phyloP scores from a whole-genome alignment of 306 rosid species.

The Ormosia semicastrata region DNA sequence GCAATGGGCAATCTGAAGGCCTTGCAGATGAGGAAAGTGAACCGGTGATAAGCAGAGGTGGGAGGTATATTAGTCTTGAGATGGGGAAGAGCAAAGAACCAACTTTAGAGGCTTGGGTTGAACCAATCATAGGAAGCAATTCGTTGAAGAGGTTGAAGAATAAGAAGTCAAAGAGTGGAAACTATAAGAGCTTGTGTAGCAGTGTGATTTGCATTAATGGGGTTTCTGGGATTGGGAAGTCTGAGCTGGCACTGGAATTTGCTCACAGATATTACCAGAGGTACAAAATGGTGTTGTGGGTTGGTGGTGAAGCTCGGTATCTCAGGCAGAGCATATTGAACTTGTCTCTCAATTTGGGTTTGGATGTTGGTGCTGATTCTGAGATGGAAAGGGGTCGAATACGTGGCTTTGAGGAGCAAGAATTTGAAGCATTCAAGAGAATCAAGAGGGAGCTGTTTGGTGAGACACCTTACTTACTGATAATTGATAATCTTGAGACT shows the following conservation, averaged over 20 bases:
- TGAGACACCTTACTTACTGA: conserved; percentile 74
- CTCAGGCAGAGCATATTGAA: conserved; percentile 77
- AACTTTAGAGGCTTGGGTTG: conserved; percentile 65
- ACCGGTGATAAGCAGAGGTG: conserved; percentile 38
- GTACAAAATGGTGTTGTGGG: conserved; percentile 89
- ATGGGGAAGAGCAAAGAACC: conserved; percentile 67
- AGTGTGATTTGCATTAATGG: conserved; percentile 79
- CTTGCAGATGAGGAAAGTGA: conserved; percentile 84
- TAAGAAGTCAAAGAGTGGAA: conserved; percentile 69
- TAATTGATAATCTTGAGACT: conserved; percentile 84
- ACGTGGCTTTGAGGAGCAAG: conserved; percentile 91
- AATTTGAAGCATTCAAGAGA: conserved; percentile 79
- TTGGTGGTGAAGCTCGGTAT: conserved; percentile 80
- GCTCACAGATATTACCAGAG: conserved; percentile 69
- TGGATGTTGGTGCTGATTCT: conserved; percentile 79
- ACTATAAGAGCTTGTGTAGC: conserved; percentile 51
- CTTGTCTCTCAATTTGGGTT: conserved; percentile 59
- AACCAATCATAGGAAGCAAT: conserved; percentile 55
- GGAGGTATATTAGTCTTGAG: conserved; percentile 70
- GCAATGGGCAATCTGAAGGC: conserved; percentile 74
- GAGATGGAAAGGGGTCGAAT: conserved; percentile 75
- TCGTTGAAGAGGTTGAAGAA: conserved; percentile 59
- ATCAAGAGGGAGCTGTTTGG: conserved; percentile 79
- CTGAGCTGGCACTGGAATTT: conserved; percentile 79
- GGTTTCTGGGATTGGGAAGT: conserved; percentile 78